Percentiles rank a stretch among this genome's conserved stretches.
These are phyloP conservation scores for Polytrichum commune DNA, from an alignment of 225 moss, liverwort and hornwort species.

Conservation along the genomic window DNA sequence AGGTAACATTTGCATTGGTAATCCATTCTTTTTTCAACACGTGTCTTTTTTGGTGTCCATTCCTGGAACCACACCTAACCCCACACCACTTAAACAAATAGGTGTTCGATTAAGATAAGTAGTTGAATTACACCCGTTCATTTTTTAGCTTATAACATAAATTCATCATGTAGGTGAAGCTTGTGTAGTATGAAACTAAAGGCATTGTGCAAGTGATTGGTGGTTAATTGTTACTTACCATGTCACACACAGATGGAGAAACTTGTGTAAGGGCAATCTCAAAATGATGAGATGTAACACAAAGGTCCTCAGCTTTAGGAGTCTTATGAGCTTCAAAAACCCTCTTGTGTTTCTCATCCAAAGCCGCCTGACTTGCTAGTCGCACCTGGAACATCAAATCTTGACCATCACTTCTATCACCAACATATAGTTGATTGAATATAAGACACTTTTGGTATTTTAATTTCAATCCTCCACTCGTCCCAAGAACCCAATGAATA, in stretches of 20 bases:
- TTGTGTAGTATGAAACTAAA: neutral
- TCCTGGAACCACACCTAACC: no score
- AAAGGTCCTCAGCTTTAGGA: neutral
- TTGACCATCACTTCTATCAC: neutral
- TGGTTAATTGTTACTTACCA: conserved; percentile 19
- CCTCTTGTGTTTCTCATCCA: conserved; percentile 24
- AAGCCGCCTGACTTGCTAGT: conserved; percentile 45
- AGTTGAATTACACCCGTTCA: no score
- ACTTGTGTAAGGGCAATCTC: conserved; percentile 37
- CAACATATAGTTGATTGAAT: neutral
- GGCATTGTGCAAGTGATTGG: neutral
- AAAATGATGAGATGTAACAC: conserved; percentile 36
- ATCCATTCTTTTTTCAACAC: no score
- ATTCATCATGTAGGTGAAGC: neutral
- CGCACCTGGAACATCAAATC: conserved; percentile 26
- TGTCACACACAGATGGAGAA: conserved; percentile 44
- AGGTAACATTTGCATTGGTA: no score
- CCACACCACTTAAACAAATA: no score
- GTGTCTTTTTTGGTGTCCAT: no score
- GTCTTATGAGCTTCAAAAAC: neutral
- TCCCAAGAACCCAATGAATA: neutral
- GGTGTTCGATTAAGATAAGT: no score
- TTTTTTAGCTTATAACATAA: no score
- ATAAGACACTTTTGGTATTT: neutral
- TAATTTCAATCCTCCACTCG: neutral